Evolutionary conservation across 129 eudicot genomes (phyloP), one percentile per base, ranked within the genome.

Genomic region (Silybum marianum): DNA sequence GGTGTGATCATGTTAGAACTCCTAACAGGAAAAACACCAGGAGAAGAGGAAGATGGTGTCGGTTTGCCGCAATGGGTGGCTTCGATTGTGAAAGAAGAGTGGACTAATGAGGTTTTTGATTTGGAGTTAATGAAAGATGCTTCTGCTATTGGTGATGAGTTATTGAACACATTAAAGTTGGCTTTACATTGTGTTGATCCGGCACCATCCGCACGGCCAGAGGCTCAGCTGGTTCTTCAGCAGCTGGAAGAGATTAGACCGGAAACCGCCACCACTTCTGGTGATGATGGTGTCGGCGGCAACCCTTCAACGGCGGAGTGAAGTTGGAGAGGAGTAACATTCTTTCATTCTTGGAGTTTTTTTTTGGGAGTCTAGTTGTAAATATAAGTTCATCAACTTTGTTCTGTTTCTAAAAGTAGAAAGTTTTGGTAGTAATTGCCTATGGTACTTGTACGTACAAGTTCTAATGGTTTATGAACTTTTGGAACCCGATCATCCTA

Each of bases 161-260:
- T 93, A 86, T 86, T 93, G 88, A 91, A 93, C 72, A 89, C 94
- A 0, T 78, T 93, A 89, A 93, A 93, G 78, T 69, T 93, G 84
- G 98, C 94, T 25, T 84, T 93, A 88, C 98, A 93, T 81, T 93
- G 98, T 75, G 98, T 93, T 58, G 98, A 93, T 80, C 98, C 98
- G 1, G 84, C 92, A 0, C 94, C 98, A 1, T 86, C 94, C 9
- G 91, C 98, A 39, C 32, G 98, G 34, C 98, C 98, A 0, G 98
- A 93, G 82, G 88, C 89, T 51, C 91, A 86, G 13, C 88, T 89
- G 58, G 86, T 93, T 62, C 84, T 93, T 42, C 94, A 86, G 86
- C 98, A 93, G 78, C 81, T 93, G 78, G 94, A 93, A 58, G 90
- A 88, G 87, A 91, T 93, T 77, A 86, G 94, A 77, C 89, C 91